Evolutionary conservation across 202 grass and related monocot species (phyloP).

Genomic region (Setaria italica): DNA sequence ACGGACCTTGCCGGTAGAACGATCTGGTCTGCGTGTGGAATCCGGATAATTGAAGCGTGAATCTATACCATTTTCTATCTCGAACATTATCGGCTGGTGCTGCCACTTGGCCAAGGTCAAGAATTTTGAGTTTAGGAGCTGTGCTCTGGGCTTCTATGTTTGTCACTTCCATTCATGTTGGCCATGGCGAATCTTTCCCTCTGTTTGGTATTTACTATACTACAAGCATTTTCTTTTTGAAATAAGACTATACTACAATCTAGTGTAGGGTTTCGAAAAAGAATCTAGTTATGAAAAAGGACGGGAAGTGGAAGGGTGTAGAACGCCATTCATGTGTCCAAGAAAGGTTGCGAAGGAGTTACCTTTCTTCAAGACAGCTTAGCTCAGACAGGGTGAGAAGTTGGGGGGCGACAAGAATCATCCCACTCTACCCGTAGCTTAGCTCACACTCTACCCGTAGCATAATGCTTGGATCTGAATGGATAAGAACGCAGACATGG

Average conservation of each 20-base stretch:
- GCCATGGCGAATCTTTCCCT: not conserved
- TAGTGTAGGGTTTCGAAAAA: not conserved
- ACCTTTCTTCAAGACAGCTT: not conserved
- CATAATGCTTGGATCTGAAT: conserved; percentile 12
- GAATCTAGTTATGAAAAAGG: not conserved
- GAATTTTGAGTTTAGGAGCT: conserved; percentile 17
- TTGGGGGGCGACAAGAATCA: not conserved
- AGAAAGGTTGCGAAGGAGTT: not conserved
- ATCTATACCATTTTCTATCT: not conserved
- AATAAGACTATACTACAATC: not conserved
- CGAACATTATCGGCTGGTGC: not conserved
- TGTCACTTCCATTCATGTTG: not conserved
- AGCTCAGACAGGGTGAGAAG: not conserved
- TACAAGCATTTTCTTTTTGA: too few species aligned
- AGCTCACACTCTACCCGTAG: not conserved
- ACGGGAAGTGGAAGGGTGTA: not conserved
- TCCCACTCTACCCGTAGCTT: not conserved
- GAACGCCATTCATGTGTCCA: not conserved
- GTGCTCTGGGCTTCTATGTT: not conserved
- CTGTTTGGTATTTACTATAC: not conserved
- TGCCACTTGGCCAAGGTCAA: conserved; percentile 32
- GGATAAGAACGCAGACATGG: conserved; percentile 24
- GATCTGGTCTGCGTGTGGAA: conserved; percentile 39
- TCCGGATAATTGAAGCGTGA: conserved; percentile 21
- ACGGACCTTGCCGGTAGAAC: conserved; percentile 1